Base-by-base conservation (phyloP, 2,329 filamentous ascomycete genomes). In the Aspergillus eucalypticola region DNA sequence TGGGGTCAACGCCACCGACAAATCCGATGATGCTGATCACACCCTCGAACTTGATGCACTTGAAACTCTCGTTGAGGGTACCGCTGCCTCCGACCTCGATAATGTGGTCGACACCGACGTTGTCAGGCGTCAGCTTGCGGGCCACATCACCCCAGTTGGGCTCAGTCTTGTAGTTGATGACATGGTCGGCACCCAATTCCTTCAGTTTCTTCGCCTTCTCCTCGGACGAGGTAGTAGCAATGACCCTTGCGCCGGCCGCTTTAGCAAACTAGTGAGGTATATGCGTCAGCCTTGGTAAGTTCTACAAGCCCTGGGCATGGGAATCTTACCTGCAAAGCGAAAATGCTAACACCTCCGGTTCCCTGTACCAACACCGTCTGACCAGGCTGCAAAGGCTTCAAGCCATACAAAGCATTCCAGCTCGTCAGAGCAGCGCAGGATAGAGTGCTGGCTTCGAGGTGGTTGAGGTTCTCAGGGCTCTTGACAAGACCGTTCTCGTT, bases 401-500 rank as follows among this genome's bases (percentile, higher is more conserved):
- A 67, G 2, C 87, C 87, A 66, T 84, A 88, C 11, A 89, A 78
- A 2, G 84, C 84, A 69, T 89, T 89, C 87, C 87, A 90, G 25
- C 83, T 84, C 2, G 87, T 90, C 50, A 89, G 67, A 2, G 77
- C 86, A 1, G 87, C 86, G 67, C 87, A 89, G 1, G 82, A 71
- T 1, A 89, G 77, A 0, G 86, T 86, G 21, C 82, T 80, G 1
- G 83, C 81, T 71, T 89, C 86, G 38, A 79, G 60, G 54, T 79
- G 74, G 63, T 71, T 80, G 29, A 89, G 78, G 65, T 83, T 83
- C 21, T 70, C 71, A 1, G 91, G 90, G 58, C 84, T 80, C 50
- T 77, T 78, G 15, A 92, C 88, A 4, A 94, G 80, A 2, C 89
- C 90, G 21, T 74, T 83, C 77, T 92, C 87, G 60, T 85, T 81